These are phyloP conservation scores for Ambrosiella xylebori DNA, from an alignment of 2,329 filamentous ascomycete species.

Conservation along the genomic window DNA sequence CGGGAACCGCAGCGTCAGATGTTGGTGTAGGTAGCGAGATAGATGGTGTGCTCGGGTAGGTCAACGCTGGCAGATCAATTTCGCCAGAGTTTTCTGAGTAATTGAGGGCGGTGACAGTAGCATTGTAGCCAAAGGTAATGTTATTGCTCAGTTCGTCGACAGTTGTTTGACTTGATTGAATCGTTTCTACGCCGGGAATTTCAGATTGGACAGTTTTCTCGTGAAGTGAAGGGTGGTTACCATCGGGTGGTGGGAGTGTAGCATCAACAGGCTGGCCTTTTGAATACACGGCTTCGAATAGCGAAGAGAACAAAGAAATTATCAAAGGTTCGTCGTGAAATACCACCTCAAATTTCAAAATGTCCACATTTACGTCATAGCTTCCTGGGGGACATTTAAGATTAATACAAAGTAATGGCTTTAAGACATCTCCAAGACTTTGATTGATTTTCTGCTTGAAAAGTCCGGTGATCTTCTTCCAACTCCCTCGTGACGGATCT, in stretches of 20 bases:
- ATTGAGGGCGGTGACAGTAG: no score
- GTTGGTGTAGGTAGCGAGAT: no score
- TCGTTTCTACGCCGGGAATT: no score
- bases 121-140: no score
- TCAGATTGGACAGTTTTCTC: no score
- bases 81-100: no score
- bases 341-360: constrained; percentile 54
- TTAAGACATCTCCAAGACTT: constrained; percentile 24
- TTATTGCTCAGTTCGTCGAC: no score
- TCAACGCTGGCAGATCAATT: no score
- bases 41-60: no score
- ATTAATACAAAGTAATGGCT: constrained; percentile 44
- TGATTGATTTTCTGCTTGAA: constrained; percentile 34
- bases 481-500: constrained; percentile 32
- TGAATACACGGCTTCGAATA: constrained; percentile 27
- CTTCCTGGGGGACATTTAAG: constrained; percentile 42
- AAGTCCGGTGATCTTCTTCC: constrained; percentile 38
- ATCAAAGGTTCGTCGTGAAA: constrained; percentile 39
- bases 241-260: neutral
- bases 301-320: constrained; percentile 27
- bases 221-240: no score
- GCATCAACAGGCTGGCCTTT: neutral
- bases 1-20: no score
- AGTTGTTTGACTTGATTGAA: no score
- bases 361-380: constrained; percentile 58